phyloP scores from a whole-genome alignment of 2,329 filamentous ascomycete species.

The Daldinia sp. region DNA sequence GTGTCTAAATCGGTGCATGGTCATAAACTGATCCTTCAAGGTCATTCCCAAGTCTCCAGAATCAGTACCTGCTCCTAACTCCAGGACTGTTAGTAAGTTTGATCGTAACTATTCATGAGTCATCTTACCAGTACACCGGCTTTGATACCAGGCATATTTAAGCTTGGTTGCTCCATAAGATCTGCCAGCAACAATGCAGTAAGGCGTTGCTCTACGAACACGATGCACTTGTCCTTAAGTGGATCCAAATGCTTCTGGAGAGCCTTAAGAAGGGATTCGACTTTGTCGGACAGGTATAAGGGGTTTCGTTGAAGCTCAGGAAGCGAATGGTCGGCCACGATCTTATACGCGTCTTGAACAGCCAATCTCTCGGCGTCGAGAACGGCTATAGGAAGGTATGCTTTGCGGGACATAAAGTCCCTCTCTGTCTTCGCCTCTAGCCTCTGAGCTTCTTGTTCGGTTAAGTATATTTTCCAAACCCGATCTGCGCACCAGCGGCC shows the following conservation, averaged over 20 bases:
- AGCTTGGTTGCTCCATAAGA: constrained; percentile 68
- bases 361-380: constrained; percentile 50
- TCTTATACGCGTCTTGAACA: constrained; percentile 68
- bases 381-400: constrained; percentile 42
- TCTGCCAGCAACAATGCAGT: constrained; percentile 80
- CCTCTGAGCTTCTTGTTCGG: constrained; percentile 70
- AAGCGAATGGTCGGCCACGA: constrained; percentile 67
- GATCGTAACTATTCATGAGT: constrained; percentile 1
- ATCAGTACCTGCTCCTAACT: constrained; percentile 58
- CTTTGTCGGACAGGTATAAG: constrained; percentile 76
- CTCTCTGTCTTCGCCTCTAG: constrained; percentile 68
- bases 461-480: constrained; percentile 79
- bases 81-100: constrained; percentile 35
- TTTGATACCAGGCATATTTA: constrained; percentile 68
- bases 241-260: constrained; percentile 73
- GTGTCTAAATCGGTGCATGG: constrained; percentile 73
- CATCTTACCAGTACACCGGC: constrained; percentile 67
- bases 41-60: constrained; percentile 72
- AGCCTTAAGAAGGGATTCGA: constrained; percentile 70
- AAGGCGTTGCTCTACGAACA: constrained; percentile 85
- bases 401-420: constrained; percentile 51
- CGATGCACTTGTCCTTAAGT: constrained; percentile 77
- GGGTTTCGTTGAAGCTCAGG: constrained; percentile 48
- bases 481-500: constrained; percentile 88
- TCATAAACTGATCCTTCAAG: constrained; percentile 78